Evolutionary conservation across 1,139 yeast species (phyloP).

Genomic region (Taphrina wiesneri): DNA sequence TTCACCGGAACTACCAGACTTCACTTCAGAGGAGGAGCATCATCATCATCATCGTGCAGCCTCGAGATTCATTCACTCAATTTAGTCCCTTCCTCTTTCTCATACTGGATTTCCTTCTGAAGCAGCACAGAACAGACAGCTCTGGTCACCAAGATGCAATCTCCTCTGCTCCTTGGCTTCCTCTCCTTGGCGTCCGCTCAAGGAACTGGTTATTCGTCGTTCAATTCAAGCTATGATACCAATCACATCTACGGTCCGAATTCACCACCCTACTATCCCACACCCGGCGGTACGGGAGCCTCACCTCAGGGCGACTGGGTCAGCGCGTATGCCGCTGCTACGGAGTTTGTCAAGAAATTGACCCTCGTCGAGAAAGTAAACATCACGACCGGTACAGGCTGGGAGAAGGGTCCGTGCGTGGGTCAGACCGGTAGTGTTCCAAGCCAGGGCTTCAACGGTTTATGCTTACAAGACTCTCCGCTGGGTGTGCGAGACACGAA

Average conservation of each 20-base stretch:
- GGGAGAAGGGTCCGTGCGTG: conserved; percentile 64
- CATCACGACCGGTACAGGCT: conserved; percentile 66
- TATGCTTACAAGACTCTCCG: conserved; percentile 68
- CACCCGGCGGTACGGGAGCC: conserved; percentile 13
- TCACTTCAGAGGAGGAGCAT: no score
- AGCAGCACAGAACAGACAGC: neutral
- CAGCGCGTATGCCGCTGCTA: conserved; percentile 58
- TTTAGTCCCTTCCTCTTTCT: neutral
- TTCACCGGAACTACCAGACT: no score
- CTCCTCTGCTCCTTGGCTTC: neutral
- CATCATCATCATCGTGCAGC: no score
- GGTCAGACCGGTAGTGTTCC: conserved; percentile 66
- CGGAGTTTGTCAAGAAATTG: conserved; percentile 57
- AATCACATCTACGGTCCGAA: neutral
- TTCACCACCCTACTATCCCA: conserved; percentile 29
- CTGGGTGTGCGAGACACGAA: conserved; percentile 63
- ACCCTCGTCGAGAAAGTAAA: conserved; percentile 62
- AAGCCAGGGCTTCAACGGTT: conserved; percentile 57
- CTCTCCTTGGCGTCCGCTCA: conserved; percentile 13
- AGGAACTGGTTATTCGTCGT: conserved; percentile 2
- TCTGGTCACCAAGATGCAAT: neutral
- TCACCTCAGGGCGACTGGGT: conserved; percentile 52
- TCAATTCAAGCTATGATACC: conserved; percentile 3
- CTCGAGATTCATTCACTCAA: no score
- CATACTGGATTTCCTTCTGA: neutral